Conservation (phyloP, 495 filamentous ascomycete genomes). For the Aspergillus sclerotioniger region DNA sequence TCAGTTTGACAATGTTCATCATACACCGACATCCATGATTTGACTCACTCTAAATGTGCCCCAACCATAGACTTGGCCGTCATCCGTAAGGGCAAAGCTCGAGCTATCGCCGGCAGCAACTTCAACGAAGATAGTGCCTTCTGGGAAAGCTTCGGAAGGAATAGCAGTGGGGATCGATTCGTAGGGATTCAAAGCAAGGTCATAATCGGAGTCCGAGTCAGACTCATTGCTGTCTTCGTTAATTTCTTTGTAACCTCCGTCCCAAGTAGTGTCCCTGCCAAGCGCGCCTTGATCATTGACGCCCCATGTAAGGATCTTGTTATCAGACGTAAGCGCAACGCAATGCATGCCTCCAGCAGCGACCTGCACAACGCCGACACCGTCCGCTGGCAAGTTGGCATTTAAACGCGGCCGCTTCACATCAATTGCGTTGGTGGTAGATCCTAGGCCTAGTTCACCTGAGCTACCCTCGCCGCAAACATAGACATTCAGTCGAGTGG, state of each 20-base stretch:
- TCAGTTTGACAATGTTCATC: neutral
- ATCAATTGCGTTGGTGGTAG: conserved; percentile 57
- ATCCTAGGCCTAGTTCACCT: conserved; percentile 66
- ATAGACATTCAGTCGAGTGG: conserved; percentile 57
- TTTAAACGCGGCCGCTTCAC: conserved; percentile 71
- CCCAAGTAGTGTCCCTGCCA: conserved; percentile 60
- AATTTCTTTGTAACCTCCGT: conserved; percentile 63
- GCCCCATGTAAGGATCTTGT: conserved; percentile 64
- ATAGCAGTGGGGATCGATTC: conserved; percentile 62
- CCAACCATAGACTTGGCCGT: conserved; percentile 68
- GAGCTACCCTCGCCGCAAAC: conserved; percentile 68
- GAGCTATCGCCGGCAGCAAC: conserved; percentile 63
- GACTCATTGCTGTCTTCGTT: conserved; percentile 53
- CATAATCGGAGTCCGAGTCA: conserved; percentile 50
- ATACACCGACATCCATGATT: neutral
- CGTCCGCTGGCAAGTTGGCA: conserved; percentile 51
- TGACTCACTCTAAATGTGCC: conserved; percentile 64
- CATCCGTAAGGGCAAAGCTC: conserved; percentile 64
- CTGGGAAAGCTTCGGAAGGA: conserved; percentile 47
- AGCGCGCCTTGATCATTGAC: conserved; percentile 68
- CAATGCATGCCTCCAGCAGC: conserved; percentile 66
- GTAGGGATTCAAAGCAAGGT: conserved; percentile 56
- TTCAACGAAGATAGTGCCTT: conserved; percentile 55
- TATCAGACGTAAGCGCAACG: conserved; percentile 59
- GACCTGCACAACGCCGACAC: conserved; percentile 61